Conservation (phyloP, 208 protist genomes). For the Naegleria gruberi region DNA sequence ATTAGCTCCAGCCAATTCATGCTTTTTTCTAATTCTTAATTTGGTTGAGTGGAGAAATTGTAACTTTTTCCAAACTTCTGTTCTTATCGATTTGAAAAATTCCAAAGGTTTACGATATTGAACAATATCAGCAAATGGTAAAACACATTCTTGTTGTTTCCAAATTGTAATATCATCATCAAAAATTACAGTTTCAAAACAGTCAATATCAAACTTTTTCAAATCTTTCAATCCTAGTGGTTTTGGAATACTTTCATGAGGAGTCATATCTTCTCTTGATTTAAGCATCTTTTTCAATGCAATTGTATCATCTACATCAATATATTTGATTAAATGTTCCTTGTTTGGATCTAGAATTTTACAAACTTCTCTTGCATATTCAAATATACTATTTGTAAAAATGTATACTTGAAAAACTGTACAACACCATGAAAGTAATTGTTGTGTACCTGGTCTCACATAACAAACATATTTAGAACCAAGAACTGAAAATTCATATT, state of each 20-base stretch:
- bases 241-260: neutral
- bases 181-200: neutral
- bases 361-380: constrained; percentile 6
- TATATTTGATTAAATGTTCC: neutral
- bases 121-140: neutral
- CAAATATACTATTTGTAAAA: neutral
- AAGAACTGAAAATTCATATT: neutral
- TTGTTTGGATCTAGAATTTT: constrained; percentile 14
- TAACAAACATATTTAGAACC: neutral
- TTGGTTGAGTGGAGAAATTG: neutral
- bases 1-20: neutral
- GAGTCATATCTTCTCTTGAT: neutral
- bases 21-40: neutral
- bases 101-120: neutral
- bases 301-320: neutral
- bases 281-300: neutral
- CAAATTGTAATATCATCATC: constrained; percentile 12
- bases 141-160: neutral
- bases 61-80: neutral
- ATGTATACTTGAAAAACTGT: constrained; percentile 5
- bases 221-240: constrained; percentile 5
- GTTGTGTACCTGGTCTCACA: neutral
- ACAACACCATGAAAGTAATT: neutral
- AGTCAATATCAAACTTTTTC: neutral
- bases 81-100: neutral